Percentiles rank a stretch among this genome's conserved stretches.
phyloP scores from a whole-genome alignment of 192 early-diverging fungal species.

The Mortierella claussenii region DNA sequence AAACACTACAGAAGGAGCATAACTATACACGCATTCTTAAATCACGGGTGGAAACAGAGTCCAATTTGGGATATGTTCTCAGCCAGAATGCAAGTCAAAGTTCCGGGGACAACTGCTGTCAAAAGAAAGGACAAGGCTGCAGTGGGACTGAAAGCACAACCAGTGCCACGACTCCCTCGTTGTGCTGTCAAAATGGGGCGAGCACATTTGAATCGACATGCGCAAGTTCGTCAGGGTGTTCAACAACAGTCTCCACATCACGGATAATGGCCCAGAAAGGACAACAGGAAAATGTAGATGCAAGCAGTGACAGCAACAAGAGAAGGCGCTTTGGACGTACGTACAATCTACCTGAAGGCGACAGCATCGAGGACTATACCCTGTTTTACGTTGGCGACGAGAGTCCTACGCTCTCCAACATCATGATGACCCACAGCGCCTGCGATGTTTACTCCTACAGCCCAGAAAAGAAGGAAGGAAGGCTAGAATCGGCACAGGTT shows the following conservation, averaged over 20 bases:
- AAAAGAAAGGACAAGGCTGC: conserved; percentile 4
- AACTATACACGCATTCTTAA: conserved; percentile 51
- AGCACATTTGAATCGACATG: background rate
- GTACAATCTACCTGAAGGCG: conserved; percentile 61
- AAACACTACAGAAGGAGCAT: conserved; percentile 8
- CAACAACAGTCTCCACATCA: conserved; percentile 12
- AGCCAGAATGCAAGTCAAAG: background rate
- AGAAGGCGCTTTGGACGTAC: conserved; percentile 58
- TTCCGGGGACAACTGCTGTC: conserved; percentile 6
- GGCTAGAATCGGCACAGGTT: conserved; percentile 65
- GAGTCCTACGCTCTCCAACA: conserved; percentile 84
- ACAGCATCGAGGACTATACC: conserved; percentile 67
- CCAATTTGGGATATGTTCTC: conserved; percentile 44
- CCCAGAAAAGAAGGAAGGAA: conserved; percentile 63
- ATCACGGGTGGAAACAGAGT: conserved; percentile 58
- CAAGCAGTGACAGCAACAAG: background rate
- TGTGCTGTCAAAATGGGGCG: conserved; percentile 13
- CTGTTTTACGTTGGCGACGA: conserved; percentile 90
- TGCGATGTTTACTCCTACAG: conserved; percentile 75
- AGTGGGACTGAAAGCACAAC: background rate
- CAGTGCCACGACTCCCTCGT: background rate
- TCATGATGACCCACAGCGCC: conserved; percentile 81
- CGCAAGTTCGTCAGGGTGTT: conserved; percentile 6
- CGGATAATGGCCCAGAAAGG: background rate
- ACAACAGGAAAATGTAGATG: background rate